Evolutionary conservation across 2,329 filamentous ascomycete species (phyloP), one percentile per base, ranked within the genome.

Genomic region (Leptodontidium sp.): DNA sequence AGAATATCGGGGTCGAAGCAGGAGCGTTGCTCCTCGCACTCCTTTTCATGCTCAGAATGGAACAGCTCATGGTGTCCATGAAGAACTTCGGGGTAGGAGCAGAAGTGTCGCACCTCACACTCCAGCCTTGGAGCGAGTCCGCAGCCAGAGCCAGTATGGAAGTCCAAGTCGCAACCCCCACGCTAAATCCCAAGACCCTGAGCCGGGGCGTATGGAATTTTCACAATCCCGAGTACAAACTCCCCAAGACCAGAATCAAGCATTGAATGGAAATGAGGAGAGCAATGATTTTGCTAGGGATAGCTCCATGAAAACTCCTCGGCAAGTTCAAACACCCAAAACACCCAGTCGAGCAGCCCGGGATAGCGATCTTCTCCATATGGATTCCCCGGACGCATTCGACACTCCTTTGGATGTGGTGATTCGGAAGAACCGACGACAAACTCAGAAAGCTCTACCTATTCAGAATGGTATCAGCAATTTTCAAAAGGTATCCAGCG

Each of bases 371-470:
- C 5, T 58, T 11, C 35, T 26, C 35, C 12, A 8, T 7, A 21
- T 15, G 17, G 21, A 59, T 45, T 45, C 57, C 5, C n/a, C 35
- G 29, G 57, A 38, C n/a, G 21, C 4, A 3, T 59, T 43, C 14
- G n/a, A 59, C 15, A 59, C 35, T 17, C 57, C 57, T 8, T 15
- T 59, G 38, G 57, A 59, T 5, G n/a, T 26, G 6, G 26, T 45
- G 38, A 45, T 59, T 26, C 57, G 57, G 21, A 59, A 29, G 5
- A 59, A 45, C 14, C 57, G 45, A 40, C 57, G 40, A 29, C 35
- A 59, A 40, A n/a, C 38, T 45, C 21, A 26, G 15, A 15, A 43
- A 8, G 1, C 9, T 6, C 35, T 12, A 24, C 11, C 57, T 26
- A 11, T 43, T 4, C 21, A 45, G 12, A 59, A 45, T 8, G 21